These are phyloP conservation scores for Solanum ahanhuiri DNA, from an alignment of 257 asterid species.

Conservation along the genomic window DNA sequence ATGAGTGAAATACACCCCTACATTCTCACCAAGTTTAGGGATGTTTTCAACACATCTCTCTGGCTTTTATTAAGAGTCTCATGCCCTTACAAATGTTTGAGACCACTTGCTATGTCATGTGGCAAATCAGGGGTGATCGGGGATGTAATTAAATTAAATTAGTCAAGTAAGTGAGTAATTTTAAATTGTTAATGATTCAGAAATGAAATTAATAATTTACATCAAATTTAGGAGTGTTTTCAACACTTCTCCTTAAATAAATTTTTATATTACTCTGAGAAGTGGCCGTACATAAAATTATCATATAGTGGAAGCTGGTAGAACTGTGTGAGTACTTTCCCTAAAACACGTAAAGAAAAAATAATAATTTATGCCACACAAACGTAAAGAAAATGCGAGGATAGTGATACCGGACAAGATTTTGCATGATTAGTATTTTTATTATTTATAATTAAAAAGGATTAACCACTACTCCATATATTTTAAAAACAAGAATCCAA, in stretches of 20 bases:
- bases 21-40: accelerated
- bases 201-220: too few species aligned
- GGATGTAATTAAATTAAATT: too few species aligned
- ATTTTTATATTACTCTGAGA: background rate
- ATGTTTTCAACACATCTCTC: too few species aligned
- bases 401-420: background rate
- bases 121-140: too few species aligned
- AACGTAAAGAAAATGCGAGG: background rate
- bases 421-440: background rate
- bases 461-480: background rate
- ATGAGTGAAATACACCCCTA: too few species aligned
- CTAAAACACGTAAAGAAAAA: background rate
- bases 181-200: too few species aligned
- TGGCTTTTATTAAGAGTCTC: too few species aligned
- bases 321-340: background rate
- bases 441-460: background rate
- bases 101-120: too few species aligned
- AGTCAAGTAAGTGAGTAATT: too few species aligned
- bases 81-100: too few species aligned
- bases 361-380: background rate
- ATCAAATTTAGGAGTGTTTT: too few species aligned
- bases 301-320: background rate
- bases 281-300: background rate
- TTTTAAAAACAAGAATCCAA: background rate
- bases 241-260: background rate